These are phyloP conservation scores for Eimeria tenella DNA, from an alignment of 169 alveolate species.

Conservation along the genomic window DNA sequence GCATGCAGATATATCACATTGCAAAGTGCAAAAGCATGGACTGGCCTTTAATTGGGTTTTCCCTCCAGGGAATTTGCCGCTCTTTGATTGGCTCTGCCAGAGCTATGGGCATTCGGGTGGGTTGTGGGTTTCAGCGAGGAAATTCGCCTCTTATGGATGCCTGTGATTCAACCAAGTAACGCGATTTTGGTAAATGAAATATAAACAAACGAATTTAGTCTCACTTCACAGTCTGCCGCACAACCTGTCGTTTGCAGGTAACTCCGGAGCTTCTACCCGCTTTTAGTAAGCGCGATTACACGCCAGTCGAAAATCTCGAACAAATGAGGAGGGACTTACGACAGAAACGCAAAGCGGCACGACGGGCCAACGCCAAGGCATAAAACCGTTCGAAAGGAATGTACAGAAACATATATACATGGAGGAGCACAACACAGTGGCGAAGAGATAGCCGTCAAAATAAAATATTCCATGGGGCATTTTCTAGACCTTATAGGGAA, in stretches of 20 bases:
- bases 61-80: slow-evolving; percentile 83
- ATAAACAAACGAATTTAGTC: too few species aligned
- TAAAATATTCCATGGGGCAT: too few species aligned
- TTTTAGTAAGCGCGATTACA: slow-evolving; percentile 88
- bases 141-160: background rate
- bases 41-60: slow-evolving; percentile 87
- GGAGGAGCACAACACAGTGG: background rate
- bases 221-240: background rate
- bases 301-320: slow-evolving; percentile 86
- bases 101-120: slow-evolving; percentile 71
- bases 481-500: too few species aligned
- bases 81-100: slow-evolving; percentile 82
- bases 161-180: too few species aligned
- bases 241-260: slow-evolving; percentile 75
- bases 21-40: slow-evolving; percentile 92
- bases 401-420: background rate
- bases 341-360: slow-evolving; percentile 80
- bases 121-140: background rate
- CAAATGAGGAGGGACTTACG: slow-evolving; percentile 88
- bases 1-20: slow-evolving; percentile 88
- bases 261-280: slow-evolving; percentile 87
- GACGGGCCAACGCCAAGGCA: slow-evolving; percentile 63
- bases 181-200: too few species aligned
- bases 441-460: too few species aligned
- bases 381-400: background rate